Percentiles rank a stretch among this genome's conserved stretches.
These are phyloP conservation scores for Leccinum sublutescens DNA, from an alignment of 768 basidiomycete genomes.

Conservation along the genomic window DNA sequence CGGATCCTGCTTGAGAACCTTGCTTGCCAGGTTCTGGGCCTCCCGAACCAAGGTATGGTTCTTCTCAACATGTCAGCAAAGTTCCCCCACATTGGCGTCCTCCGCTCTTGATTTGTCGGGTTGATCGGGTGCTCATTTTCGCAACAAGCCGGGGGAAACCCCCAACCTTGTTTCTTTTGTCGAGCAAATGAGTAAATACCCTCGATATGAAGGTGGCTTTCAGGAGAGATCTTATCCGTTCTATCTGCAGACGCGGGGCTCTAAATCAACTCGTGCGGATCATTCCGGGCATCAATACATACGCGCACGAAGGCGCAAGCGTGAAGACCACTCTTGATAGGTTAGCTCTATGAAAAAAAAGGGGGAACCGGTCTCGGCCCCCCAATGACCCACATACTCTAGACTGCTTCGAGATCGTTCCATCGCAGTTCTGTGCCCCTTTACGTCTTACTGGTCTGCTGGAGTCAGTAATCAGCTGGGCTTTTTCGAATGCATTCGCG, in stretches of 20 bases:
- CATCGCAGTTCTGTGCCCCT: not conserved
- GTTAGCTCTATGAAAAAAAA: conserved; percentile 1
- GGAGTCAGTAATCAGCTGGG: not conserved
- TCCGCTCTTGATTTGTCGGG: not conserved
- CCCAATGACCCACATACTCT: conserved; percentile 7
- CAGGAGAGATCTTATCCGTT: conserved; percentile 22
- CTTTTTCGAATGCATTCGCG: conserved; percentile 2
- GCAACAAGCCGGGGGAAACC: conserved; percentile 10
- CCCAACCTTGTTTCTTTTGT: conserved; percentile 21
- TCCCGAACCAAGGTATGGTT: conserved; percentile 13
- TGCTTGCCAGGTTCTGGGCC: conserved; percentile 14
- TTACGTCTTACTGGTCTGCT: not conserved
- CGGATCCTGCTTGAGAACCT: conserved; percentile 23
- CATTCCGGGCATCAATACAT: conserved; percentile 25
- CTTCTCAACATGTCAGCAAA: conserved; percentile 12
- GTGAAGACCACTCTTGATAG: conserved; percentile 11
- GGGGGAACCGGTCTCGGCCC: not conserved
- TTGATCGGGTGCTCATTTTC: conserved; percentile 16
- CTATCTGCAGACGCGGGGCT: conserved; percentile 20
- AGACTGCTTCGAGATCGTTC: not conserved
- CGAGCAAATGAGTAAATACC: conserved; percentile 17
- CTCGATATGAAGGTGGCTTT: conserved; percentile 14
- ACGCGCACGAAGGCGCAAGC: conserved; percentile 12
- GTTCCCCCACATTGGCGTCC: conserved; percentile 4
- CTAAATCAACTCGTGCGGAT: conserved; percentile 25